Base-by-base conservation (phyloP, 805 yeast genomes). In the Zygotorulaspora florentina region DNA sequence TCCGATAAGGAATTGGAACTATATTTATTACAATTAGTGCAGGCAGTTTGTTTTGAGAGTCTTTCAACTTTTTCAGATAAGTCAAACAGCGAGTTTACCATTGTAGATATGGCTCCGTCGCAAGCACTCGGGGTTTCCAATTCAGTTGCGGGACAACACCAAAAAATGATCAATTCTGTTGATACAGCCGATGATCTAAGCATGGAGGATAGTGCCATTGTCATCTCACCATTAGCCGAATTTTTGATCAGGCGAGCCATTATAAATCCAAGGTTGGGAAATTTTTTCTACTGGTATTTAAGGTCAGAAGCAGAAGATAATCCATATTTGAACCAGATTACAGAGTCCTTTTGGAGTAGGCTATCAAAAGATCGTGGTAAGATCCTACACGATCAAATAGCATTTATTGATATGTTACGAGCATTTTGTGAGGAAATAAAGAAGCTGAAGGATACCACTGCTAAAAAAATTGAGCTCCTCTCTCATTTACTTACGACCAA, bases 211-310 rank as follows among this genome's bases (percentile, higher is more conserved):
- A 45, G 54, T 39, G 50, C 65, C 10, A 50, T 64, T 39, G 54
- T 62, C 6, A 55, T 70, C 12, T 81, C 91, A 0, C 88, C 90
- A 0, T 66, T 85, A 42, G 86, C 87, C 0, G 77, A 79, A 42
- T 89, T 91, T 59, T 68, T 93, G 34, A 82, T 90, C 35, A 80
- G 80, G 23, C 73, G 91, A 38, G 81, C 96, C 0, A 70, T 82
- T 1, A 69, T 75, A 15, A 85, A 84, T 59, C 75, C 77, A 16
- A 70, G 76, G 15, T 69, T 95, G 34, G 93, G 96, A 0, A 89
- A 83, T 59, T 87, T 77, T 59, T 80, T 95, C 50, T 90, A 87
- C 64, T 93, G 99, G 98, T 87, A 84, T 60, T 76, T 93, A 41
- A 83, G 82, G 52, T 96, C 95, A 1, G 97, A 91, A 58, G 77